Evolutionary conservation across 106 monocot genomes (phyloP).

Genomic region (Dioscorea dumetorum): DNA sequence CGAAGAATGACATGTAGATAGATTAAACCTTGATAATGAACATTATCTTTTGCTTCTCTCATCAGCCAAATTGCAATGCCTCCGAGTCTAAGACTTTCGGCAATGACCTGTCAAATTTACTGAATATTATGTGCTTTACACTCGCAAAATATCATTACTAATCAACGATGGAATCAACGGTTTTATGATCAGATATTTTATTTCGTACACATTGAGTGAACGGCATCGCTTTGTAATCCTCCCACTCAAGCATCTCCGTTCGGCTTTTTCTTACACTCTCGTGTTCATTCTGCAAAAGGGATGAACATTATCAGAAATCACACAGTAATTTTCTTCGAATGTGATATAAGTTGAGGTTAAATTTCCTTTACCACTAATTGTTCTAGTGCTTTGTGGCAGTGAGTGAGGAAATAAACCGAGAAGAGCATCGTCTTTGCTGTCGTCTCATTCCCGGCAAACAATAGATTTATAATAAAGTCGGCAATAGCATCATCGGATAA

Average conservation of each 20-base stretch:
- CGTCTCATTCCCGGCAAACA: conserved; percentile 44
- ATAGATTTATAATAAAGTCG: conserved; percentile 40
- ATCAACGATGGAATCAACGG: too few species aligned
- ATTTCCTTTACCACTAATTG: conserved; percentile 20
- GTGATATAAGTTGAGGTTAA: background rate
- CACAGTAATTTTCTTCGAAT: background rate
- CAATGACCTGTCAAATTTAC: conserved; percentile 26
- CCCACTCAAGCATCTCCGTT: conserved; percentile 20
- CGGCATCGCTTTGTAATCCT: conserved; percentile 41
- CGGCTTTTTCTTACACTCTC: conserved; percentile 10
- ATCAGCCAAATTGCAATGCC: conserved; percentile 42
- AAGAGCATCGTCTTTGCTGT: conserved; percentile 49
- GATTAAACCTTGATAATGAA: conserved; percentile 24
- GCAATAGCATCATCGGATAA: conserved; percentile 19
- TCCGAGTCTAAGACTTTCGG: conserved; percentile 46
- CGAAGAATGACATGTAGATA: background rate
- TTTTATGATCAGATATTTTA: background rate
- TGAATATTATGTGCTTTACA: too few species aligned
- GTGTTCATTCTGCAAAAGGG: conserved; percentile 21
- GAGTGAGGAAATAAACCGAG: conserved; percentile 41
- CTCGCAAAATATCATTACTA: too few species aligned
- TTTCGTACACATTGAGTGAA: conserved; percentile 44
- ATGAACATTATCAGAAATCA: background rate
- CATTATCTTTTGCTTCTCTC: conserved; percentile 40
- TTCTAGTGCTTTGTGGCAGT: conserved; percentile 28